Evolutionary conservation across 2,329 filamentous ascomycete species (phyloP).

Genomic region (Colletotrichum godetiae): DNA sequence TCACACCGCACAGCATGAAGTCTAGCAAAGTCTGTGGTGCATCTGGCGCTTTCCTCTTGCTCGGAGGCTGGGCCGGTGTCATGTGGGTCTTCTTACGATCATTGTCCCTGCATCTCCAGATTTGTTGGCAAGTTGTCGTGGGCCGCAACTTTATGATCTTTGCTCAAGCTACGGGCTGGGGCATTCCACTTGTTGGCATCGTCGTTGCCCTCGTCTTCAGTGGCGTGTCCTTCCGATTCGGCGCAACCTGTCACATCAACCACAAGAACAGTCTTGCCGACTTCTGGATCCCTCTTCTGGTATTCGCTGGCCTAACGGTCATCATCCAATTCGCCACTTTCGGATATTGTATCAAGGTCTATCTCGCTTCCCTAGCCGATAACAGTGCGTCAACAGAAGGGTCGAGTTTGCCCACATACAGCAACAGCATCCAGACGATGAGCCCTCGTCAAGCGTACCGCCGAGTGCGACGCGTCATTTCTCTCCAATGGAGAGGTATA

Average conservation of each 20-base stretch:
- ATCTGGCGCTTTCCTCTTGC: conserved; percentile 86
- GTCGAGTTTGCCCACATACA: conserved; percentile 80
- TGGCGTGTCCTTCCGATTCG: conserved; percentile 94
- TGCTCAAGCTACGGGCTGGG: conserved; percentile 85
- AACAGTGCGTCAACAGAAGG: conserved; percentile 76
- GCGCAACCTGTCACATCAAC: conserved; percentile 93
- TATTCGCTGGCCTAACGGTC: conserved; percentile 80
- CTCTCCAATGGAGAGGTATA: conserved; percentile 95
- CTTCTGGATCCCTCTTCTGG: conserved; percentile 90
- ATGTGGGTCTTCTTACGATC: conserved; percentile 94
- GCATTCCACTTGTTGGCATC: conserved; percentile 81
- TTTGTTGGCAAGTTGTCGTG: conserved; percentile 95
- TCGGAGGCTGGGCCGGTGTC: conserved; percentile 85
- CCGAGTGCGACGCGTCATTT: conserved; percentile 85
- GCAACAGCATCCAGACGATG: conserved; percentile 79
- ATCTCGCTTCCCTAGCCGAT: conserved; percentile 85
- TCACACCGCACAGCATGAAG: conserved; percentile 94
- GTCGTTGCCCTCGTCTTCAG: conserved; percentile 83
- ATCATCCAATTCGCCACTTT: conserved; percentile 88
- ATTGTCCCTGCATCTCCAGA: conserved; percentile 93
- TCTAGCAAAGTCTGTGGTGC: conserved; percentile 85
- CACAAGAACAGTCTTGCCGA: conserved; percentile 83
- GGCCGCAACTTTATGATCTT: conserved; percentile 91
- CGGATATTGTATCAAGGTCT: conserved; percentile 94
- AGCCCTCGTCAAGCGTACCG: conserved; percentile 90